Base-by-base conservation (phyloP, 768 basidiomycete species). In the Floccularia luteovirens region DNA sequence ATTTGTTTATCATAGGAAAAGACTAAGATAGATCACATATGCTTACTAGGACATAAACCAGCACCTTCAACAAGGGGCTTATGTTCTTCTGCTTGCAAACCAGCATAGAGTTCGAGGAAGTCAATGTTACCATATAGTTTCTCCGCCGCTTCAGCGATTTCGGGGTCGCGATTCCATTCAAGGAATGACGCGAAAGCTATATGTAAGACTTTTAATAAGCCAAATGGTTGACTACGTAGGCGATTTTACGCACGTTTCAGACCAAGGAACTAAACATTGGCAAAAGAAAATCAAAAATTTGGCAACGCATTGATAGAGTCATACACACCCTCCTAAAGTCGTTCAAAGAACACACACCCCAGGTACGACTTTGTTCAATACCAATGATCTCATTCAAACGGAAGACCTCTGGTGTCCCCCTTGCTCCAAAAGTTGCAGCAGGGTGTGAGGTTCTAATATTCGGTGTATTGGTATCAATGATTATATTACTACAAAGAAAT, bases 281-380 rank as follows among this genome's bases (percentile, higher is more conserved):
- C n/a, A 23, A 23, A 14, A 33, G 11, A 25, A 10, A 1, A n/a
- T 38, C 16, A 20, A 19, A 23, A 6, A 27, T 31, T 1, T 13
- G 4, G 4, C 41, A 12, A 22, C 30, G 24, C 25, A 32, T 24
- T 1, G 20, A 25, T 33, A 24, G 17, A 14, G 8, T n/a, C 23
- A 35, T 17, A 39, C 58, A 39, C 44, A 70, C 75, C 68, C 70
- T 79, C 41, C 88, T 67, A 61, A 91, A 91, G 44, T 90, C 88
- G 46, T 91, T 91, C 45, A 91, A 55, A 1, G 82, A 79, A 54
- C 88, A 90, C 14, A 82, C 78, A 34, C 87, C 88, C 88, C 88
- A 92, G 16, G 53, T 47, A 22, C 89, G 73, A 52, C 75, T 82
- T 42, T 81, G 69, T 49, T 84, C 77, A 33, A 91, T 90, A 30